phyloP scores from a whole-genome alignment of 1,139 yeast genomes.

The Pichia sp. region DNA sequence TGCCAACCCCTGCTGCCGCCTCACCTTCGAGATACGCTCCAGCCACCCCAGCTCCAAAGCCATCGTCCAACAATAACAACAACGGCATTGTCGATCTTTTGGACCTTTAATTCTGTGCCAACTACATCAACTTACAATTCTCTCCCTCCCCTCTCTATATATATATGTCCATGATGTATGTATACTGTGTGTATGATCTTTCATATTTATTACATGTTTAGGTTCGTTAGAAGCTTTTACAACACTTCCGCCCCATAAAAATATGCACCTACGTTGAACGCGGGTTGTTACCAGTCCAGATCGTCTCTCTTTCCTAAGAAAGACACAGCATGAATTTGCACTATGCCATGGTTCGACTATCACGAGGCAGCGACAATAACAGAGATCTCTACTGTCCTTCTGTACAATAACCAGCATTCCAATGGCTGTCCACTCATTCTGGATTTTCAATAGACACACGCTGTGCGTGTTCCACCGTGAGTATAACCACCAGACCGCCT shows the following conservation, averaged over 20 bases:
- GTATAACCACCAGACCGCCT: constrained; percentile 34
- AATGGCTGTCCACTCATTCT: constrained; percentile 72
- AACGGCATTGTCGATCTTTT: constrained; percentile 39
- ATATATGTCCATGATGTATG: neutral
- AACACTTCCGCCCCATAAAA: neutral
- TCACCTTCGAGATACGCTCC: neutral
- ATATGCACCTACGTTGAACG: no score
- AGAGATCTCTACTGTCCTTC: no score
- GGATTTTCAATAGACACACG: constrained; percentile 84
- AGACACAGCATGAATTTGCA: no score
- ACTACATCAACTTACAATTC: neutral
- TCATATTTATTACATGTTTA: neutral
- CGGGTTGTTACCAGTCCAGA: no score
- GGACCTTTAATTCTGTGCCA: constrained; percentile 34
- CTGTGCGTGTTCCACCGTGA: constrained; percentile 70
- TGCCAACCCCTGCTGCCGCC: constrained; percentile 1
- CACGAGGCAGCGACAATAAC: no score
- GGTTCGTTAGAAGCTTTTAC: neutral
- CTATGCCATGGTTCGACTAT: no score
- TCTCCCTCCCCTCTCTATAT: neutral
- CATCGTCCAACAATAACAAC: constrained; percentile 1
- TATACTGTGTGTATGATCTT: neutral
- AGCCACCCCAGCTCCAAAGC: constrained; percentile 12
- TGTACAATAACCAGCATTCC: no score
- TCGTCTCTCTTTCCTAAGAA: no score